Conservation (phyloP, 208 protist genomes). For the Leishmania mexicana region DNA sequence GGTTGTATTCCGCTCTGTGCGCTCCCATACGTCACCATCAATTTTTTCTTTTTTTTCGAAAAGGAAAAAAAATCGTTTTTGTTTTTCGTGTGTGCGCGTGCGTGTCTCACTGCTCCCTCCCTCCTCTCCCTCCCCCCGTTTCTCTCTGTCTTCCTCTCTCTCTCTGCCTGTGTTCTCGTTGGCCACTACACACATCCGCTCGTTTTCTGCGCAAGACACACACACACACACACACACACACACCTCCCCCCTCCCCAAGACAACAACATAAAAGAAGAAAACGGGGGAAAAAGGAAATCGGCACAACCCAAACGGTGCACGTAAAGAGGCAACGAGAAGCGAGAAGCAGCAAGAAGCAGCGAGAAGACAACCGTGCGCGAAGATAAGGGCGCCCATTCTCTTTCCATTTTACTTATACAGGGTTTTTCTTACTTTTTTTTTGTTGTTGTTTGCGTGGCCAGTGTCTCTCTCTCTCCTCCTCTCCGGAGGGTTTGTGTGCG, state of each 20-base stretch:
- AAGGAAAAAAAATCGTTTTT: not conserved
- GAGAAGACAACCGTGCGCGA: not conserved
- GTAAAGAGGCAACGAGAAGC: not conserved
- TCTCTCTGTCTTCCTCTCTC: not conserved
- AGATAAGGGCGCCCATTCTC: not conserved
- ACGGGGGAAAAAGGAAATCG: not conserved
- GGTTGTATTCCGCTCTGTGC: not conserved
- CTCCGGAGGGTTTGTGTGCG: not conserved
- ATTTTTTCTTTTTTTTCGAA: not conserved
- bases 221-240: too few relatives aligned
- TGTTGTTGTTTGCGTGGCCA: not conserved
- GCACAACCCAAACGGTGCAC: not conserved
- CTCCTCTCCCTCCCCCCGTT: not conserved
- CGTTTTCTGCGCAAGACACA: not conserved
- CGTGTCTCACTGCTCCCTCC: not conserved
- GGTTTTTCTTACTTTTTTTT: not conserved
- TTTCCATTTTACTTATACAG: not conserved
- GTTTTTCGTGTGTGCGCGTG: not conserved
- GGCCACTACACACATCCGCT: not conserved
- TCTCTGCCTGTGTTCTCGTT: not conserved
- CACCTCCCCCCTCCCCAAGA: too few relatives aligned
- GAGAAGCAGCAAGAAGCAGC: not conserved
- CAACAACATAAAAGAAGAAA: not conserved
- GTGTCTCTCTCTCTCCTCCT: not conserved
- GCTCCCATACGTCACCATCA: not conserved